Percentiles rank a stretch among this genome's conserved stretches.
These are phyloP conservation scores for Botrytis fabae DNA, from an alignment of 2,329 filamentous ascomycete genomes.

Conservation along the genomic window DNA sequence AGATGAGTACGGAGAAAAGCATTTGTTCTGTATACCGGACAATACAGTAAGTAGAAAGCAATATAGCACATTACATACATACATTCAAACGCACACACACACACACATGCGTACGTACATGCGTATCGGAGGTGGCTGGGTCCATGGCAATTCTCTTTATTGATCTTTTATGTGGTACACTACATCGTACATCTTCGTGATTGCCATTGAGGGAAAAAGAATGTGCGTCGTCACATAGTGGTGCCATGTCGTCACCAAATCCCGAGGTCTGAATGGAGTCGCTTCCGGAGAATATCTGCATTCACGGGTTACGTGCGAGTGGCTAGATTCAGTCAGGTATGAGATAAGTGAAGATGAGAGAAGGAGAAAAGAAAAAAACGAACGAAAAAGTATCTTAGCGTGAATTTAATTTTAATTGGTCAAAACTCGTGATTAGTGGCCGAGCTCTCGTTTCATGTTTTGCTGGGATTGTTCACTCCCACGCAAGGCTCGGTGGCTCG, in stretches of 20 bases:
- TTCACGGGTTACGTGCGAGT: not conserved
- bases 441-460: slow-evolving; percentile 22
- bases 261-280: slow-evolving; percentile 3
- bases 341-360: not conserved
- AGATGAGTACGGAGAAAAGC: slow-evolving; percentile 19
- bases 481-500: not conserved
- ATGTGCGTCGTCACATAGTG: slow-evolving; percentile 2
- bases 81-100: not conserved
- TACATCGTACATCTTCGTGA: slow-evolving; percentile 4
- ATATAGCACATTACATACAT: slow-evolving; percentile 8
- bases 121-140: slow-evolving; percentile 7
- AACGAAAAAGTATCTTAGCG: not conserved
- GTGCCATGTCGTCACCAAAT: slow-evolving; percentile 10
- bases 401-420: slow-evolving; percentile 6
- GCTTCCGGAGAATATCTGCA: slow-evolving; percentile 9
- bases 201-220: not conserved
- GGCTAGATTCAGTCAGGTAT: not conserved
- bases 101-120: not conserved
- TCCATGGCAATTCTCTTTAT: not conserved
- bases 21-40: slow-evolving; percentile 8
- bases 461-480: slow-evolving; percentile 10
- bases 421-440: not conserved
- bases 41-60: slow-evolving; percentile 1
- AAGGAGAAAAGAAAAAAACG: not conserved
- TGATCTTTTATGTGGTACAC: not conserved